Evolutionary conservation across 441 rosid genomes (phyloP).

Genomic region (Euphorbia celastroides): DNA sequence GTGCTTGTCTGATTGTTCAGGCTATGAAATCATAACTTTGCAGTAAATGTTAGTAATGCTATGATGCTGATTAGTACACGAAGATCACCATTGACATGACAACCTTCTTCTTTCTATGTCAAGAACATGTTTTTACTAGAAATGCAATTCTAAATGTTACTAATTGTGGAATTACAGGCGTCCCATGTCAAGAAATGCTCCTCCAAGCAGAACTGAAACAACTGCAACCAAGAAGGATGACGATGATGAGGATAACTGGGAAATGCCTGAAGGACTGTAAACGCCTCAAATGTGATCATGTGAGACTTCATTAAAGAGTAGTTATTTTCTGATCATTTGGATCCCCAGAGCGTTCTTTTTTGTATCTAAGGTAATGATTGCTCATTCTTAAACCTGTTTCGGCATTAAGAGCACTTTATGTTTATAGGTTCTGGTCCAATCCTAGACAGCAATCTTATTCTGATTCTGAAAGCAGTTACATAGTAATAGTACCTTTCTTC

Average conservation of each 20-base stretch:
- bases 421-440: neutral
- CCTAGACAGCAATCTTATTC: neutral
- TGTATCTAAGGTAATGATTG: slow-evolving; percentile 10
- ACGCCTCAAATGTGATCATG: slow-evolving; percentile 20
- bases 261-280: slow-evolving; percentile 57
- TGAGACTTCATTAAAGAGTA: slow-evolving; percentile 23
- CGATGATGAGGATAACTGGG: slow-evolving; percentile 88
- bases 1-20: neutral
- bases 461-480: slow-evolving; percentile 2
- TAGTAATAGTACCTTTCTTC: neutral
- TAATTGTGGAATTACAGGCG: slow-evolving; percentile 41
- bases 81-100: too few relatives aligned
- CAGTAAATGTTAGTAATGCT: neutral
- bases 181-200: slow-evolving; percentile 31
- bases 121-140: neutral
- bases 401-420: neutral
- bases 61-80: too few relatives aligned
- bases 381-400: neutral
- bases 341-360: neutral
- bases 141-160: neutral
- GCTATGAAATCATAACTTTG: neutral
- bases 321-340: slow-evolving; percentile 17
- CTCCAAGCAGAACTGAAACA: slow-evolving; percentile 38
- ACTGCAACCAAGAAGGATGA: slow-evolving; percentile 43
- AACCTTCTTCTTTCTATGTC: neutral